Base-by-base conservation (phyloP, 2,329 filamentous ascomycete species). In the Fusarium chaquense region DNA sequence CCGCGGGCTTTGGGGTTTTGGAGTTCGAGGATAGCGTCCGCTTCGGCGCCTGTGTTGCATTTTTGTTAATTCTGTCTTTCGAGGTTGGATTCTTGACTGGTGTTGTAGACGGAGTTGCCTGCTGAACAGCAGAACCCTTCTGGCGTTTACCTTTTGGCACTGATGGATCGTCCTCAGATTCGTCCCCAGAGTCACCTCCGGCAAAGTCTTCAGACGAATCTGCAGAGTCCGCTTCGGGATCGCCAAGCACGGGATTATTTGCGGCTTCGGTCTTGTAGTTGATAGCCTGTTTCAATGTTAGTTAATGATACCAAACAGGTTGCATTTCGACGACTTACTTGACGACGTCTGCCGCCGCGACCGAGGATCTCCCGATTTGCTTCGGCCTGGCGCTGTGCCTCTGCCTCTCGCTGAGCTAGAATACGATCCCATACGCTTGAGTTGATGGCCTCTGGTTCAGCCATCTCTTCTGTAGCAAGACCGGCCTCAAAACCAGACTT, bases 381-480 rank as follows among this genome's bases (percentile, higher is more conserved):
- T 35, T 89, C 89, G 10, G 90, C 89, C 73, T 94, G 90, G 58
- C 89, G 88, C n/a, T 88, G 86, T 4, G 94, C 94, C 57, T 91
- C 89, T 43, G 88, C 89, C 78, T 97, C 93, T 67, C 96, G 90
- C 76, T 97, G 88, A 55, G 90, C 89, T 36, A 99, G 83, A 63
- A 99, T 98, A 73, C 90, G 91, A 56, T 97, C 94, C 97, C 97
- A 99, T 0, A 97, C 88, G 36, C 89, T 90, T 16, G 87, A 85
- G 73, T 90, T 90, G 12, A 90, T 84, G 0, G 84, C 82, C 10
- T 84, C 78, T 7, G 86, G 82, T 9, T 87, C 85, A 28, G 87
- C 83, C 3, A 85, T 82, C 8, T 83, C 81, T 26, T 85, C 82
- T 3, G 81, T 79, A 38, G 87, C 83, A 24, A 92, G 77, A 26